Conservation (phyloP, 805 yeast genomes). For the Saccharomyces mikatae region DNA sequence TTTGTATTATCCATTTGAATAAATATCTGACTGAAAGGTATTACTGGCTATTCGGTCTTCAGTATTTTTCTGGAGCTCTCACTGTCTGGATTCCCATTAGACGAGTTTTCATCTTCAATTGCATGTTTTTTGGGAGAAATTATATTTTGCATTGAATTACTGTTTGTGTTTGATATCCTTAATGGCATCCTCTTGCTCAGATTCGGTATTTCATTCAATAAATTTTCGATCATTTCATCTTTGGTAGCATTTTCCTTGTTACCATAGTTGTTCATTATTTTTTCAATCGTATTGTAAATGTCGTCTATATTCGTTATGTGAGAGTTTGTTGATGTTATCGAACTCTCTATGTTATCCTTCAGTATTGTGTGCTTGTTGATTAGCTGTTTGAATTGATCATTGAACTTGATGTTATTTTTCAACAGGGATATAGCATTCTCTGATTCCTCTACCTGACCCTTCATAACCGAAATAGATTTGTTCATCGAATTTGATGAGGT, state of each 20-base stretch:
- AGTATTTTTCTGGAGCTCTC: neutral
- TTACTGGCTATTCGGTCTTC: neutral
- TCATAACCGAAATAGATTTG: constrained; percentile 13
- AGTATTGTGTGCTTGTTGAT: constrained; percentile 11
- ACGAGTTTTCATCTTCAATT: neutral
- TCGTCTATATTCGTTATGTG: neutral
- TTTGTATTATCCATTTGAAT: neutral
- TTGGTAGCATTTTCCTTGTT: neutral
- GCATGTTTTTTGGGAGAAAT: neutral
- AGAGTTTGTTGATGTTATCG: constrained; percentile 1
- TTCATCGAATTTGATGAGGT: constrained; percentile 12
- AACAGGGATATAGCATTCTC: constrained; percentile 6
- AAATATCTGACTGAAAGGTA: neutral
- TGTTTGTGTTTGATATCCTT: neutral
- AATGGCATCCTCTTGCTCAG: neutral
- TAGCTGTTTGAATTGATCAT: constrained; percentile 14
- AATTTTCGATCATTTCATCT: neutral
- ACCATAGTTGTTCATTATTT: neutral
- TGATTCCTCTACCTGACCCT: constrained; percentile 12
- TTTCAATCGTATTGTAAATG: constrained; percentile 1
- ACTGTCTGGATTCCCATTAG: neutral
- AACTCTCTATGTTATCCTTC: constrained; percentile 6
- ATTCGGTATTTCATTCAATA: neutral
- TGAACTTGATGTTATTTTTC: constrained; percentile 10
- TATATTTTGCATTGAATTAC: neutral